Base-by-base conservation (phyloP, 192 early-diverging fungal species). In the Phycomyces nitens region DNA sequence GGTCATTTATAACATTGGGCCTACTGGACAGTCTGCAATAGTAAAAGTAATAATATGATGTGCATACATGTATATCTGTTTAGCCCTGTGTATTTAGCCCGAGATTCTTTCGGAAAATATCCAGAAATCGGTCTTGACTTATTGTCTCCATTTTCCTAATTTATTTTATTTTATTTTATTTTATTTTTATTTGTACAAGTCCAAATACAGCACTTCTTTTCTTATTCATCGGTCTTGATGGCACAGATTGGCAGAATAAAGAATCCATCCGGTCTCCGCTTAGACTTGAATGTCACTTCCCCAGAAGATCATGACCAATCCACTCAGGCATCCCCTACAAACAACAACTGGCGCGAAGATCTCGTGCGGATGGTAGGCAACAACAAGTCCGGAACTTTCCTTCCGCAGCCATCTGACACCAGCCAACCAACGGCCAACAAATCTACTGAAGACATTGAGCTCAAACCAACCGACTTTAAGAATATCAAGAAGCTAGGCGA, bases 401-500 rank as follows among this genome's bases (percentile, higher is more conserved):
- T 49, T 20, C 51, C 27, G 12, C 51, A 53, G 18, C 9, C 58
- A 21, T 20, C 58, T 7, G 42, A 54, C 5, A 24, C 14, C 10
- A 1, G 22, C 21, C 47, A 34, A 29, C 23, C 26, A 29, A 20
- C 21, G 24, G 9, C 23, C 5, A 47, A 34, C 44, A 50, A 0
- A 29, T 5, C 42, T 8, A 39, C 34, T 10, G 60, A 69, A 44
- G 56, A 63, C 22, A 65, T 49, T 21, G 61, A 66, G 16, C 34
- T 73, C 34, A 68, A 68, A 26, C 78, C 84, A 56, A 85, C 86
- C 67, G 93, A 94, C 70, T 86, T 98, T 71, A 74, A 82, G 44
- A 80, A 90, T 9, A 70, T 91, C 59, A 64, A 80, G 23, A 91
- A 93, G 64, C 78, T 99, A 50, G 97, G 97, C 53, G 91, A 94